Base-by-base conservation (phyloP, 2,329 filamentous ascomycete genomes). In the Sarocladium kiliense region DNA sequence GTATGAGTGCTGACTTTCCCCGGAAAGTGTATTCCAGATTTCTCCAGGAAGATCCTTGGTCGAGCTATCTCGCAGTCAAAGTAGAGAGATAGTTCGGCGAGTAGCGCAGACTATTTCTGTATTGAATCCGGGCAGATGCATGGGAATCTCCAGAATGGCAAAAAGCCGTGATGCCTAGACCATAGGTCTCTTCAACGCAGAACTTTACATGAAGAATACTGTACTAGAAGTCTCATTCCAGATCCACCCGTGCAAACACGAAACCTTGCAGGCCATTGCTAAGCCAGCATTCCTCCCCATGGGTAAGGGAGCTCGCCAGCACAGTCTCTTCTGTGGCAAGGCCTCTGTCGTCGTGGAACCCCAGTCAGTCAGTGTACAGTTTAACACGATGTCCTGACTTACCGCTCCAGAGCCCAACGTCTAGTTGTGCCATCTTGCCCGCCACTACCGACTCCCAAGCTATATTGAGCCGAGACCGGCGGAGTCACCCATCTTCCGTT, bases 231-330 rank as follows among this genome's bases (percentile, higher is more conserved):
- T 53, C 16, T 21, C 7, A 9, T 45, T 19, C 10, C 25, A 49
- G 26, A 32, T 49, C 23, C 10, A 49, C 10, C n/a, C 16, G 23
- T 0, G 79, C 81, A 56, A 68, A 74, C 12, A 85, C 75, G 61
- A 96, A 96, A 0, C 93, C 93, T 60, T 88, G 81, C 1, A 93
- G 87, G 0, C 89, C 91, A 68, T 93, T 97, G 68, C 91, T 96
- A 54, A 97, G 73, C 88, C 91, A 96, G 58, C 92, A 88, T 54
- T 86, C 78, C 68, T 97, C 92, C 1, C 86, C 89, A 59, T 89
- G 77, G 3, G 76, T 66, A 12, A 96, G 68, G 6, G 84, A 84
- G 12, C 77, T 72, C 2, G 74, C 75, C n/a, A 68, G 68, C 16
- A 96, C 75, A 2, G 74, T 69, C 59, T 84, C 80, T 65, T 95